Conservation (phyloP, 495 filamentous ascomycete species). For the Trichoderma parareesei region DNA sequence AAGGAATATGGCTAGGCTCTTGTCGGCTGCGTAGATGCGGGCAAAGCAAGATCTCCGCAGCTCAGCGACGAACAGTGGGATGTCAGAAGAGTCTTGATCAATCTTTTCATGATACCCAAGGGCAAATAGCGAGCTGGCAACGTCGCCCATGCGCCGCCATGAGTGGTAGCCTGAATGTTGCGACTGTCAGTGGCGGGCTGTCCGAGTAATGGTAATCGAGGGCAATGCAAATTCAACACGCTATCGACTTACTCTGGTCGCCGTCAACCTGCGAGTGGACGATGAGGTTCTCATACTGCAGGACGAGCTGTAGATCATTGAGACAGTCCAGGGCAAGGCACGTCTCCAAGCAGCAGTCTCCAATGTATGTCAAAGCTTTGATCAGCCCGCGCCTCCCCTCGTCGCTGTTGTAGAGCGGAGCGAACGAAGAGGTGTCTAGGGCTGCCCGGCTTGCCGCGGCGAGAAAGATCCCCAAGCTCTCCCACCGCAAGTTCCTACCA, state of each 20-base stretch:
- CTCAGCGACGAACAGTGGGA: conserved; percentile 29
- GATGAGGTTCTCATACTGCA: conserved; percentile 41
- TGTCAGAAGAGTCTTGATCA: conserved; percentile 20
- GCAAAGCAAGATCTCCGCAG: conserved; percentile 33
- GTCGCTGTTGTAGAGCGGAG: conserved; percentile 24
- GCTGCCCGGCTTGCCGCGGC: conserved; percentile 31
- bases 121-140: conserved; percentile 35
- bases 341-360: conserved; percentile 30
- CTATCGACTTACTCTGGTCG: conserved; percentile 30
- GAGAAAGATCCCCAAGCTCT: conserved; percentile 35
- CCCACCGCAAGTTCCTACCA: conserved; percentile 32
- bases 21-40: conserved; percentile 37
- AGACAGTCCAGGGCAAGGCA: conserved; percentile 35
- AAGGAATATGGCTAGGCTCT: conserved; percentile 37
- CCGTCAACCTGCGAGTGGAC: conserved; percentile 38
- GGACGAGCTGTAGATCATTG: conserved; percentile 36
- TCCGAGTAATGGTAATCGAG: too few species aligned
- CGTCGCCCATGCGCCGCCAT: conserved; percentile 37
- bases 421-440: conserved; percentile 28
- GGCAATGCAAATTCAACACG: too few species aligned
- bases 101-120: conserved; percentile 37
- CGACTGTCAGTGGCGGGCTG: not conserved
- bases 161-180: conserved; percentile 30
- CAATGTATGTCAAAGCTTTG: conserved; percentile 23
- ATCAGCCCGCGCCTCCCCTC: conserved; percentile 24